A percentile compares a stretch with the other conserved stretches of the same genome.
These are phyloP conservation scores for Fabrea salina DNA, from an alignment of 169 alveolate species.

Conservation along the genomic window DNA sequence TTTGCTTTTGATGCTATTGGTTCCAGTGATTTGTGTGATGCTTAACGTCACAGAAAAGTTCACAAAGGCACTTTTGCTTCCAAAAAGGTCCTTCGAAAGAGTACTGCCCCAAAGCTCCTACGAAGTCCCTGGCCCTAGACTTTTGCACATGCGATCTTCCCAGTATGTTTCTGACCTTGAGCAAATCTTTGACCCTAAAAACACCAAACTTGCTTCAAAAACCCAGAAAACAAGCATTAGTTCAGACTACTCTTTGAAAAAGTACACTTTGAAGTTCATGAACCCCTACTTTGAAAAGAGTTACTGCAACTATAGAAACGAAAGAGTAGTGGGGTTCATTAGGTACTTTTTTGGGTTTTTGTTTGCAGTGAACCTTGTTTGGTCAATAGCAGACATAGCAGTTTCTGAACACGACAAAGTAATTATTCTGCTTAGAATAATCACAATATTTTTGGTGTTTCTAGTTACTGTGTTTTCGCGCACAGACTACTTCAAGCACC, in stretches of 20 bases:
- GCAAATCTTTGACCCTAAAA: conserved; percentile 11
- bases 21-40: conserved; percentile 22
- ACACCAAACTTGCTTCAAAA: background rate
- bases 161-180: background rate
- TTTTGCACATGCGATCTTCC: background rate
- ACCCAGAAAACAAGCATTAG: background rate
- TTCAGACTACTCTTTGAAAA: conserved; percentile 15
- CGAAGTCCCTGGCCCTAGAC: background rate
- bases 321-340: conserved; percentile 15
- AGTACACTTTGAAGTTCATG: conserved; percentile 8
- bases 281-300: conserved; percentile 26
- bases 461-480: background rate
- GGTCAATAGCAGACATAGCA: conserved; percentile 30
- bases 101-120: background rate
- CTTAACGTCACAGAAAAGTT: background rate
- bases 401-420: background rate
- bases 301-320: background rate
- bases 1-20: conserved; percentile 47
- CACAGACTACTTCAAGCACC: background rate
- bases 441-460: background rate
- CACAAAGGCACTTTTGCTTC: conserved; percentile 18
- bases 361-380: background rate
- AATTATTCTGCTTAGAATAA: background rate
- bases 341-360: background rate
- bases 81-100: background rate